Evolutionary conservation across 176 grass and related monocot species (phyloP).

Genomic region (Rhipidocladum racemiflorum): DNA sequence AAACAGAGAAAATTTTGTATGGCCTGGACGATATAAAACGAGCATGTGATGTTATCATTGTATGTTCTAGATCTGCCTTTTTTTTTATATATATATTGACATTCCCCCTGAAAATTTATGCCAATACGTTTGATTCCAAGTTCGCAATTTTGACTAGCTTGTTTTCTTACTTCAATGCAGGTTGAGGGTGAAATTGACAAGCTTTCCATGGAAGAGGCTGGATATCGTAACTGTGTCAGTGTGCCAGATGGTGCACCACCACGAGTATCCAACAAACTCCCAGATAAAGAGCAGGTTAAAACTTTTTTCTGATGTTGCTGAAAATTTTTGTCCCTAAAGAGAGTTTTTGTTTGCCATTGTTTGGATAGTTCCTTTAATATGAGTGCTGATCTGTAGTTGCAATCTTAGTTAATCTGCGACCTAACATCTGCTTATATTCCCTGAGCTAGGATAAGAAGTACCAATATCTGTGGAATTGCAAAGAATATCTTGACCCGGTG

Average conservation of each 20-base stretch:
- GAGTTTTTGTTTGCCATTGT: background rate
- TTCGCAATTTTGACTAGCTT: conserved; percentile 16
- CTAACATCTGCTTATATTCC: conserved; percentile 53
- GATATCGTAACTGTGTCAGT: conserved; percentile 84
- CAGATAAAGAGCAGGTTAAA: conserved; percentile 55
- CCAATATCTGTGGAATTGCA: conserved; percentile 87
- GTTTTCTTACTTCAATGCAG: conserved; percentile 32
- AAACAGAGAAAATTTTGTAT: conserved; percentile 88
- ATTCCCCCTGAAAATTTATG: background rate
- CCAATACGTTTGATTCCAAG: background rate
- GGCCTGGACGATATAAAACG: conserved; percentile 87
- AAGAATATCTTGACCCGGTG: conserved; percentile 85
- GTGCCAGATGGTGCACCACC: conserved; percentile 76
- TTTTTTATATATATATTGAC: too few relatives aligned
- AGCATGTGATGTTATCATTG: conserved; percentile 81
- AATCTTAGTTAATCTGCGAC: conserved; percentile 9
- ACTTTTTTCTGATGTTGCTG: conserved; percentile 21
- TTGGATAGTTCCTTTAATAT: background rate
- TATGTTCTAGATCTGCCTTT: conserved; percentile 44
- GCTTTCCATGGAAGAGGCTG: conserved; percentile 94
- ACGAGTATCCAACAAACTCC: conserved; percentile 46
- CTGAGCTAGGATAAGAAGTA: conserved; percentile 95
- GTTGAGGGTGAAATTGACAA: conserved; percentile 99
- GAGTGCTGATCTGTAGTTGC: conserved; percentile 11
- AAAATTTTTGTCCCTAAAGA: background rate